phyloP scores from a whole-genome alignment of 176 grass and related monocot species.

The Ensete ventricosum region DNA sequence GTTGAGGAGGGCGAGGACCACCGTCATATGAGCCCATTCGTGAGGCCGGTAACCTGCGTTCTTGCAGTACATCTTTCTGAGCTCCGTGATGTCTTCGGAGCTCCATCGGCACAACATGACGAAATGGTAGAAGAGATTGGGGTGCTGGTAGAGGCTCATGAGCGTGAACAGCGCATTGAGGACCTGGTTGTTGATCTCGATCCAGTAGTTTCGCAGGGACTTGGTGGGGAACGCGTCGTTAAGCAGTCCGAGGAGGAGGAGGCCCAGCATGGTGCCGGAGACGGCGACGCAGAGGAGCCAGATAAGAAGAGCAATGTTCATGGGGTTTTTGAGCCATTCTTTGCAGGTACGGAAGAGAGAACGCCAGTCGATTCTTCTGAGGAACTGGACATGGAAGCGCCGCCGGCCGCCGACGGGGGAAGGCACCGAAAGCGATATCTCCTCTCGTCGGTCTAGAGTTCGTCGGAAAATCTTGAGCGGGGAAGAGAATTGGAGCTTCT shows the following conservation, averaged over 20 bases:
- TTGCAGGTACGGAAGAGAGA: slow-evolving; percentile 42
- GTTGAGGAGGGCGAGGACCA: slow-evolving; percentile 65
- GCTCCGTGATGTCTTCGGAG: slow-evolving; percentile 25
- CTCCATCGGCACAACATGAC: slow-evolving; percentile 47
- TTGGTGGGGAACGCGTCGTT: slow-evolving; percentile 53
- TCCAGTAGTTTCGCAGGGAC: slow-evolving; percentile 49
- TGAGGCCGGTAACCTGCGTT: slow-evolving; percentile 30
- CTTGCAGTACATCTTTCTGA: slow-evolving; percentile 80
- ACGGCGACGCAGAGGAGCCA: slow-evolving; percentile 67
- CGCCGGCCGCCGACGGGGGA: slow-evolving; percentile 18
- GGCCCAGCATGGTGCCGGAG: slow-evolving; percentile 45
- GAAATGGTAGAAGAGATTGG: slow-evolving; percentile 48
- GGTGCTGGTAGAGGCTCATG: slow-evolving; percentile 85
- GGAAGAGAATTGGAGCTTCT: slow-evolving; percentile 25
- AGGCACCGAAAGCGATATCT: slow-evolving; percentile 16
- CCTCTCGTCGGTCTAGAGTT: slow-evolving; percentile 4
- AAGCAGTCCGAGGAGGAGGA: slow-evolving; percentile 62
- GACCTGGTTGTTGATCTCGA: slow-evolving; percentile 87
- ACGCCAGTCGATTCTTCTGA: slow-evolving; percentile 50
- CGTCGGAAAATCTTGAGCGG: slow-evolving; percentile 26
- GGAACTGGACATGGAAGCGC: slow-evolving; percentile 35
- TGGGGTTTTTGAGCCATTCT: slow-evolving; percentile 58
- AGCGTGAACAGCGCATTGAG: slow-evolving; percentile 87
- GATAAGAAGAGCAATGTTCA: slow-evolving; percentile 64
- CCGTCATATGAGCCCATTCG: slow-evolving; percentile 52